Conservation (phyloP, 768 basidiomycete genomes). For the Paxillus ammoniavirescens region DNA sequence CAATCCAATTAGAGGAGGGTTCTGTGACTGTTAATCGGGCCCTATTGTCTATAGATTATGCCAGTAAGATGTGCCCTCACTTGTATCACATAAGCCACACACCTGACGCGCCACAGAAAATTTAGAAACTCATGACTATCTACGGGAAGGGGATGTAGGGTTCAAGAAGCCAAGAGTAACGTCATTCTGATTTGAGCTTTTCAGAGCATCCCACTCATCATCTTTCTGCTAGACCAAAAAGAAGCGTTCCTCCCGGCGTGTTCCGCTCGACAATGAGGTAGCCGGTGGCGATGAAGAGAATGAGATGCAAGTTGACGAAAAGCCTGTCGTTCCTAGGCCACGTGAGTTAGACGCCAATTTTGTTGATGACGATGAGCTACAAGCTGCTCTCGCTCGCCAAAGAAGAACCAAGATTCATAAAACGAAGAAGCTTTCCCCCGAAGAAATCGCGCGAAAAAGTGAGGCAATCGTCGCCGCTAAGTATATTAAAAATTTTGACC, state of each 20-base stretch:
- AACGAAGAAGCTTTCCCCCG: conserved; percentile 71
- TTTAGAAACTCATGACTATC: conserved; percentile 79
- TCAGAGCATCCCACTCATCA: background rate
- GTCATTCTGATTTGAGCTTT: conserved; percentile 4
- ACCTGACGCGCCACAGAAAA: conserved; percentile 58
- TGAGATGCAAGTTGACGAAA: conserved; percentile 80
- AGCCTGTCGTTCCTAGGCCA: conserved; percentile 61
- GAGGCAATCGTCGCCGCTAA: conserved; percentile 22
- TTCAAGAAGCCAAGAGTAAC: conserved; percentile 92
- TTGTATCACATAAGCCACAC: background rate
- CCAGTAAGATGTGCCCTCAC: conserved; percentile 55
- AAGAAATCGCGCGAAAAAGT: conserved; percentile 81
- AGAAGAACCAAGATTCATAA: conserved; percentile 81
- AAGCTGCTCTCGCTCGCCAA: conserved; percentile 85
- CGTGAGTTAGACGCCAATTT: conserved; percentile 85
- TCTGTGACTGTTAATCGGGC: conserved; percentile 72
- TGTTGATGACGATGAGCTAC: conserved; percentile 97
- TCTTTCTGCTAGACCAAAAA: conserved; percentile 73
- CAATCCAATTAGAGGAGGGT: conserved; percentile 47
- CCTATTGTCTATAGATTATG: conserved; percentile 83
- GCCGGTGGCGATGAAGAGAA: conserved; percentile 13
- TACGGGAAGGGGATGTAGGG: conserved; percentile 86
- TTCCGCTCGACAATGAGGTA: conserved; percentile 40
- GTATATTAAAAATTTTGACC: background rate
- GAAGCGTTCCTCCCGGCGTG: conserved; percentile 75